phyloP scores from a whole-genome alignment of 371 early-diverging fungal genomes.

The Saksenaea oblongispora region DNA sequence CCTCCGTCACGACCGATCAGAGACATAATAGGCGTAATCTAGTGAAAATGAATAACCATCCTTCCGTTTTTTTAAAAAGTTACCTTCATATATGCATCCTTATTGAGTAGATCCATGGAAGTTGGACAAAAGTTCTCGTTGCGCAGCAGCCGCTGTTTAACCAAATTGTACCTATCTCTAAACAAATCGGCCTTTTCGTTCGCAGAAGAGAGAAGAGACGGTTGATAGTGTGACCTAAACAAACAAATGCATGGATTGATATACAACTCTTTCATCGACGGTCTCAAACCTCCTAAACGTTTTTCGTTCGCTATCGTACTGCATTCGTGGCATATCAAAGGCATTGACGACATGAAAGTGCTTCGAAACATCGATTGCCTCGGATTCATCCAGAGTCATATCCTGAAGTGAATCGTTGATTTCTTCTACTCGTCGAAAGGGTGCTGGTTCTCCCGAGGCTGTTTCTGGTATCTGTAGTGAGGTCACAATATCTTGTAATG shows the following conservation, averaged over 20 bases:
- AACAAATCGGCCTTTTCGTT: conserved; percentile 68
- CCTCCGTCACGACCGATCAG: conserved; percentile 77
- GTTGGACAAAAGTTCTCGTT: conserved; percentile 79
- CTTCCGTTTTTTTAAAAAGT: not conserved
- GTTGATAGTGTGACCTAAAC: conserved; percentile 20
- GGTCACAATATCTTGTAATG: conserved; percentile 25
- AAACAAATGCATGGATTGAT: not conserved
- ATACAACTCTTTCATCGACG: not conserved
- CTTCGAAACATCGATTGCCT: conserved; percentile 53
- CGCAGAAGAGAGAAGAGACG: conserved; percentile 60
- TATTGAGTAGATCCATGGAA: conserved; percentile 45
- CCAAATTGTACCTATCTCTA: conserved; percentile 74
- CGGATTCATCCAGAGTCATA: conserved; percentile 31
- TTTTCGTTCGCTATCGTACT: conserved; percentile 66
- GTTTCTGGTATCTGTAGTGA: conserved; percentile 27
- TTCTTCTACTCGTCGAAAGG: conserved; percentile 22
- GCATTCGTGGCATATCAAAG: conserved; percentile 70
- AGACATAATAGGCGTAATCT: conserved; percentile 83
- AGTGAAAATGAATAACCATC: not conserved
- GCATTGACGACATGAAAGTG: conserved; percentile 76
- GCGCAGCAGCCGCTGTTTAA: conserved; percentile 79
- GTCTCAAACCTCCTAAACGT: conserved; percentile 53
- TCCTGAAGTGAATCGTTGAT: conserved; percentile 32
- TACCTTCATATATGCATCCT: conserved; percentile 39
- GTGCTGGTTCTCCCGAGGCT: conserved; percentile 23